Evolutionary conservation across 345 rosid species (phyloP).

Genomic region (Cardamine resedifolia): DNA sequence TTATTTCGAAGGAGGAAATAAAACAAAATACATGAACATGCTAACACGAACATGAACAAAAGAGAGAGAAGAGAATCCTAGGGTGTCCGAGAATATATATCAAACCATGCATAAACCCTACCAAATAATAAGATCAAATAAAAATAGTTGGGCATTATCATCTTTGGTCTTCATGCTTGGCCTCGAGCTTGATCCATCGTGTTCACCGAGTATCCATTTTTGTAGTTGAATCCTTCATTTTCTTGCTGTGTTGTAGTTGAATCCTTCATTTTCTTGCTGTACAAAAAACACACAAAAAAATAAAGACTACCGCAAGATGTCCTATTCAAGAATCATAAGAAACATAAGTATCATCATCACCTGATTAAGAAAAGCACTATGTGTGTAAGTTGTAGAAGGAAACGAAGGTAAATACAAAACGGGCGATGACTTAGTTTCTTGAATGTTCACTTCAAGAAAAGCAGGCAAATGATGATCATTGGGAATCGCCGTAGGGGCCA

Average conservation of each 20-base stretch:
- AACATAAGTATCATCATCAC: not conserved
- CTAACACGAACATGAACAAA: not conserved
- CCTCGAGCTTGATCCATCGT: not conserved
- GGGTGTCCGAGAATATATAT: not conserved
- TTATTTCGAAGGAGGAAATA: not conserved
- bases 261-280: conserved; percentile 1
- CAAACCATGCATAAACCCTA: not conserved
- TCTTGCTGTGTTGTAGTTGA: not conserved
- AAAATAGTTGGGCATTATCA: not conserved
- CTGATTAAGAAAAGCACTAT: conserved; percentile 9
- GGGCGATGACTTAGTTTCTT: not conserved
- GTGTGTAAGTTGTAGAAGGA: not conserved
- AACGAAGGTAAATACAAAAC: not conserved
- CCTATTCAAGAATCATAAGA: not conserved
- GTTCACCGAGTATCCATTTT: too few species aligned
- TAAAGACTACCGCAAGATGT: not conserved
- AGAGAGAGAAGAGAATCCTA: not conserved
- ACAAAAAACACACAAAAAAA: not conserved
- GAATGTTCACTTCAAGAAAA: not conserved
- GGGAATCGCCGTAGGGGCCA: not conserved
- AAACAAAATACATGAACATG: not conserved
- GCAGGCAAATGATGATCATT: not conserved
- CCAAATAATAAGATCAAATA: not conserved
- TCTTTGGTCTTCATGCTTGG: not conserved
- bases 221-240: not conserved